These are phyloP conservation scores for Yamadazyma aaseri DNA, from an alignment of 1,139 yeast genomes.

Conservation along the genomic window DNA sequence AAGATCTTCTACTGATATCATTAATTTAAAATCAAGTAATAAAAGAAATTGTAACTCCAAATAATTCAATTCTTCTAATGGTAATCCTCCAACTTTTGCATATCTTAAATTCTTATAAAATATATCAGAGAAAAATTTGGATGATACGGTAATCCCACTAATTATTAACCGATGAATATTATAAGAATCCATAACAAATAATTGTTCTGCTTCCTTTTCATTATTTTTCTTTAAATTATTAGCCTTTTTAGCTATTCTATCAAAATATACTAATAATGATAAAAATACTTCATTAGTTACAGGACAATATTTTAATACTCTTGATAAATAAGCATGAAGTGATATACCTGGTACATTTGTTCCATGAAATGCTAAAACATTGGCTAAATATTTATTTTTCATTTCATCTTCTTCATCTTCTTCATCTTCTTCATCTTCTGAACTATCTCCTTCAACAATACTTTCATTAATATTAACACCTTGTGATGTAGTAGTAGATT, in stretches of 20 bases:
- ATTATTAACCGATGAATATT: slow-evolving; percentile 92
- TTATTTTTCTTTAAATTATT: slow-evolving; percentile 44
- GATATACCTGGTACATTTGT: slow-evolving; percentile 93
- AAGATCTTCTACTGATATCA: slow-evolving; percentile 87
- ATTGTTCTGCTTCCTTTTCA: slow-evolving; percentile 41
- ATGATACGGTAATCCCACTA: slow-evolving; percentile 95
- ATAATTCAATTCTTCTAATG: slow-evolving; percentile 89
- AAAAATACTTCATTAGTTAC: slow-evolving; percentile 95
- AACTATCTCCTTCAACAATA: slow-evolving; percentile 24
- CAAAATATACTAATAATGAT: slow-evolving; percentile 87
- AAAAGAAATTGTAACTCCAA: slow-evolving; percentile 86
- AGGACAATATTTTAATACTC: slow-evolving; percentile 95
- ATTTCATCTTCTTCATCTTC: slow-evolving; percentile 46
- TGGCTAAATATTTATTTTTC: slow-evolving; percentile 61
- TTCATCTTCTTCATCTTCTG: slow-evolving; percentile 35
- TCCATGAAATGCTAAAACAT: slow-evolving; percentile 90
- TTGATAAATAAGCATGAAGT: slow-evolving; percentile 80
- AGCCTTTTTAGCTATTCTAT: slow-evolving; percentile 87
- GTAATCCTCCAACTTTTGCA: slow-evolving; percentile 97
- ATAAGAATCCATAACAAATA: slow-evolving; percentile 93
- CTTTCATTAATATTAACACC: slow-evolving; percentile 14
- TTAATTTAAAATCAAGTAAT: slow-evolving; percentile 78
- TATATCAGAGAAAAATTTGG: slow-evolving; percentile 93
- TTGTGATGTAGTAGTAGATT: slow-evolving; percentile 6
- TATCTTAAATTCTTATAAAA: slow-evolving; percentile 94